Base-by-base conservation (phyloP, 768 basidiomycete genomes). In the Auricularia heimuer region DNA sequence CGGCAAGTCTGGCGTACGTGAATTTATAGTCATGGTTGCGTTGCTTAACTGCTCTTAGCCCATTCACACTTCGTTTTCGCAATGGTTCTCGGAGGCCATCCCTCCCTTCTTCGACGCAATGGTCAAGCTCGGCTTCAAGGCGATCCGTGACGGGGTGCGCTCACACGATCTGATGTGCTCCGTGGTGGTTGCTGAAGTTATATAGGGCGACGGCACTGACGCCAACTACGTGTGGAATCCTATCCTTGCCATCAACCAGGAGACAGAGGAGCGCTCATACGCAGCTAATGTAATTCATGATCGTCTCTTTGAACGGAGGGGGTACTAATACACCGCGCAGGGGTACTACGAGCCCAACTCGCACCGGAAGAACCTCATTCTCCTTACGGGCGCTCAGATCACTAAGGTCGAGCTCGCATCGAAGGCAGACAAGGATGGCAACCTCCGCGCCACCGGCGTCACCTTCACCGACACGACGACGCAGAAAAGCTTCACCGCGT, bases 401-500 rank as follows among this genome's bases (percentile, higher is more conserved):
- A 42, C 36, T 6, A 66, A 62, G 54, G 42, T 66, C 58, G 29
- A 58, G 39, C 63, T 66, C 3, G 54, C 51, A 21, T 29, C 58
- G 6, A 47, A 64, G 35, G 54, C 54, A 33, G 37, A 61, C 37
- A 56, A 39, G 54, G 37, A 64, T 39, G 64, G 64, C 24, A 64
- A 64, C 34, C 24, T 64, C 12, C 54, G 54, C 10, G 64, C 64
- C 4, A 58, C 64, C 10, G 64, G 64, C 54, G 64, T 64, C 54
- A 64, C 64, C 4, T 80, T 78, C 68, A 69, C 73, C 44, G 47
- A 45, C 62, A 63, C 45, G 24, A 54, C 11, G 33, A 51, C 21
- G 33, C 21, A 51, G 18, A 62, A 69, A 16, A 69, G 61, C 4
- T 75, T 78, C 66, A 66, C 72, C 4, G 79, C 79, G 37, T 71